Conservation (phyloP, 2,329 filamentous ascomycete species). For the Fusarium sororula region DNA sequence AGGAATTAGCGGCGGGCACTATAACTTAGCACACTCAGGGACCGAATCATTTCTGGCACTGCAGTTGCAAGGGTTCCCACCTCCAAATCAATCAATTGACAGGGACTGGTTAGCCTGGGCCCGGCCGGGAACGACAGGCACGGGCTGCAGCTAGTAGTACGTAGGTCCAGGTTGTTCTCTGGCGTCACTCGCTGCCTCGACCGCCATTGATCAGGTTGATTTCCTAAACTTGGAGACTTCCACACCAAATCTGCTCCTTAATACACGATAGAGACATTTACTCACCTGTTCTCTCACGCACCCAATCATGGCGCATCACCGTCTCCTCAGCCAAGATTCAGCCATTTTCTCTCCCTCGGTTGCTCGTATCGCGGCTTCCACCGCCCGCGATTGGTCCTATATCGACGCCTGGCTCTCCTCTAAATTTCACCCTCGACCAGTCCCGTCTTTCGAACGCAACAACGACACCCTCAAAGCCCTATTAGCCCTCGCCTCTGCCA, state of each 20-base stretch:
- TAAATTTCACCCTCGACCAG: conserved; percentile 70
- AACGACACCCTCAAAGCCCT: conserved; percentile 81
- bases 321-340: conserved; percentile 42
- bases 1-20: conserved; percentile 37
- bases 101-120: neutral
- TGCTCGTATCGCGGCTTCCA: conserved; percentile 78
- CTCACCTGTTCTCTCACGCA: neutral
- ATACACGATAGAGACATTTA: neutral
- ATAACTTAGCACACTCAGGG: conserved; percentile 17
- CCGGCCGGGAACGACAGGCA: neutral
- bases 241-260: neutral
- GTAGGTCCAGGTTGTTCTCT: neutral
- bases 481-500: conserved; percentile 76
- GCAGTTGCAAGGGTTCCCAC: neutral
- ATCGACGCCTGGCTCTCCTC: conserved; percentile 83
- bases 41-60: conserved; percentile 3
- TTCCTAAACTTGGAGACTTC: neutral
- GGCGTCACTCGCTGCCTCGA: conserved; percentile 26
- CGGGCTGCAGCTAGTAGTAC: neutral
- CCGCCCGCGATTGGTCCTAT: conserved; percentile 90
- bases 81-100: neutral
- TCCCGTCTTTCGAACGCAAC: conserved; percentile 86
- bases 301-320: conserved; percentile 37
- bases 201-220: neutral
- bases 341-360: conserved; percentile 75